phyloP scores from a whole-genome alignment of 2,329 filamentous ascomycete species.

The Cordyceps farinosa region DNA sequence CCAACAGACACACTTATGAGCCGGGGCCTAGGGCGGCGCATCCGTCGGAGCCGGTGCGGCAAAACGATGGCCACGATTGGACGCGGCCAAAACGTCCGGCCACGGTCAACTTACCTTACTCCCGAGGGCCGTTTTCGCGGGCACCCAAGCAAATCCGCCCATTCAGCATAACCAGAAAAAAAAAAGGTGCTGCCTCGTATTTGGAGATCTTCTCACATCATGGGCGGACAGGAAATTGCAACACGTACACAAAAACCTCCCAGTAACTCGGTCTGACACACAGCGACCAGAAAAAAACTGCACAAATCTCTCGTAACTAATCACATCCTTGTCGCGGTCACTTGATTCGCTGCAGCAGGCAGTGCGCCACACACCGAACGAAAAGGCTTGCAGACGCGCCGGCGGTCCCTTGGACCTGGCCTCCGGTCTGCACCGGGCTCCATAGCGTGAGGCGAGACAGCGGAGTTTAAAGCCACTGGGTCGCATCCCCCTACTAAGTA shows the following conservation, averaged over 20 bases:
- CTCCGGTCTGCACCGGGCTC: neutral
- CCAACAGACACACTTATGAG: neutral
- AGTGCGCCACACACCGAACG: constrained; percentile 5
- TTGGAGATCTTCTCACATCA: neutral
- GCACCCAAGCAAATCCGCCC: too few relatives aligned
- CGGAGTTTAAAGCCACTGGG: neutral
- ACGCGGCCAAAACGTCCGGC: neutral
- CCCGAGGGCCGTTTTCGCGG: too few relatives aligned
- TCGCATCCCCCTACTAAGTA: neutral
- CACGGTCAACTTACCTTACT: neutral
- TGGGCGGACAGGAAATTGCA: neutral
- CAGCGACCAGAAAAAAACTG: neutral
- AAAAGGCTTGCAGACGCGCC: neutral
- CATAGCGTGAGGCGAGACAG: constrained; percentile 9
- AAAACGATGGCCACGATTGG: neutral
- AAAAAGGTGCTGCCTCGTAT: neutral
- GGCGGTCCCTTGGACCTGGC: neutral
- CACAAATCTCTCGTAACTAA: neutral
- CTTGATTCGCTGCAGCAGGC: constrained; percentile 8
- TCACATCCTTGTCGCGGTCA: constrained; percentile 5
- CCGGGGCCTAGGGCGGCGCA: constrained; percentile 7
- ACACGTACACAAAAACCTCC: neutral
- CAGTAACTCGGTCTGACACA: neutral
- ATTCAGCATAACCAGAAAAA: neutral
- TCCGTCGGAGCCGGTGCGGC: constrained; percentile 17